These are phyloP conservation scores for Tuber borchii DNA, from an alignment of 495 filamentous ascomycete genomes.

Conservation along the genomic window DNA sequence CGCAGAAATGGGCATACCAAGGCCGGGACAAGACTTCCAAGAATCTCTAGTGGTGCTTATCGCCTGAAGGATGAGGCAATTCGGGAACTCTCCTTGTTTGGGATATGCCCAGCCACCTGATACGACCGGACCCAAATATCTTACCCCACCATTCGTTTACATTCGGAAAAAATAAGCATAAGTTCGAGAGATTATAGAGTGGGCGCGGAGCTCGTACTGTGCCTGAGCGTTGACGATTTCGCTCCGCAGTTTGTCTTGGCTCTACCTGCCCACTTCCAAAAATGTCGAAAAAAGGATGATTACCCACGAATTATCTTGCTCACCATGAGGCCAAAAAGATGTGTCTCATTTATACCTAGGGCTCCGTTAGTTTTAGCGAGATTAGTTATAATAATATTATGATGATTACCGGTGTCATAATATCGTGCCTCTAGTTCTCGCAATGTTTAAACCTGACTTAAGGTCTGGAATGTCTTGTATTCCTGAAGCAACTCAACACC, in stretches of 20 bases:
- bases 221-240: not conserved
- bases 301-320: not conserved
- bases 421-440: not conserved
- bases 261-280: not conserved
- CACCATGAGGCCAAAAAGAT: not conserved
- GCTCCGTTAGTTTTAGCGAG: not conserved
- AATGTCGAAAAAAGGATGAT: not conserved
- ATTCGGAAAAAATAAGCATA: not conserved
- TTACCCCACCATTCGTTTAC: not conserved
- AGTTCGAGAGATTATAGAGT: not conserved
- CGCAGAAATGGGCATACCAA: not conserved
- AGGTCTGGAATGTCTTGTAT: not conserved
- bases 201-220: not conserved
- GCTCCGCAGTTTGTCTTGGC: not conserved
- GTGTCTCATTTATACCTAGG: not conserved
- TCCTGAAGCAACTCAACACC: not conserved
- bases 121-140: not conserved
- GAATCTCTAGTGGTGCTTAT: not conserved
- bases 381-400: not conserved
- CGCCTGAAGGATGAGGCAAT: not conserved
- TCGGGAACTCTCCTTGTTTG: not conserved
- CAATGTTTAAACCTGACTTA: not conserved
- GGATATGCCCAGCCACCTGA: not conserved
- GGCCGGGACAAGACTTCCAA: not conserved
- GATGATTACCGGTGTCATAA: not conserved